Evolutionary conservation across 768 basidiomycete genomes (phyloP).

Genomic region (Lactarius indigo): DNA sequence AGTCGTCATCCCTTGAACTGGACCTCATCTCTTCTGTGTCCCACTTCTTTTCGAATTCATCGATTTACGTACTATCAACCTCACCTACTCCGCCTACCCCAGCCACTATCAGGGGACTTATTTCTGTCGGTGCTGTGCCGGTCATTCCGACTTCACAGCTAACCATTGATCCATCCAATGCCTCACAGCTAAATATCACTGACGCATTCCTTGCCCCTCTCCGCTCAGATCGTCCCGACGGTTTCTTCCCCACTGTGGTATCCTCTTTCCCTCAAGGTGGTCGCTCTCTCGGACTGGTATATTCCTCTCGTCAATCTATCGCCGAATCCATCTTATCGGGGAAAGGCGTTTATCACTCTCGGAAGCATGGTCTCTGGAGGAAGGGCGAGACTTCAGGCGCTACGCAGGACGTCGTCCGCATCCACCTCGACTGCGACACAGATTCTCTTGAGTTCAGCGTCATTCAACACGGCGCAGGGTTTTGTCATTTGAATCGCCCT

Average conservation of each 20-base stretch:
- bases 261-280: slow-evolving; percentile 64
- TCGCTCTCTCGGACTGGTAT: slow-evolving; percentile 86
- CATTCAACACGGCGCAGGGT: slow-evolving; percentile 84
- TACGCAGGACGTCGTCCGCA: slow-evolving; percentile 79
- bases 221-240: slow-evolving; percentile 83
- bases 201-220: slow-evolving; percentile 85
- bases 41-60: slow-evolving; percentile 61
- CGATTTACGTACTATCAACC: slow-evolving; percentile 58
- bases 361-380: slow-evolving; percentile 93
- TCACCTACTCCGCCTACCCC: slow-evolving; percentile 51
- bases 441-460: slow-evolving; percentile 92
- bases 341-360: slow-evolving; percentile 92
- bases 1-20: slow-evolving; percentile 64
- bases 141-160: slow-evolving; percentile 73
- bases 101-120: slow-evolving; percentile 58
- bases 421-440: slow-evolving; percentile 86
- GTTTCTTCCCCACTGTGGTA: slow-evolving; percentile 90
- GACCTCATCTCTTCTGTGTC: slow-evolving; percentile 77
- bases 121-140: slow-evolving; percentile 55
- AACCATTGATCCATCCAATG: slow-evolving; percentile 52
- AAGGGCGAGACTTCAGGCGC: slow-evolving; percentile 97
- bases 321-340: slow-evolving; percentile 83
- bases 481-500: slow-evolving; percentile 84
- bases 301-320: slow-evolving; percentile 86
- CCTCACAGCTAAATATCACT: slow-evolving; percentile 62